phyloP scores from a whole-genome alignment of 495 filamentous ascomycete genomes.

The Neurospora pannonica region DNA sequence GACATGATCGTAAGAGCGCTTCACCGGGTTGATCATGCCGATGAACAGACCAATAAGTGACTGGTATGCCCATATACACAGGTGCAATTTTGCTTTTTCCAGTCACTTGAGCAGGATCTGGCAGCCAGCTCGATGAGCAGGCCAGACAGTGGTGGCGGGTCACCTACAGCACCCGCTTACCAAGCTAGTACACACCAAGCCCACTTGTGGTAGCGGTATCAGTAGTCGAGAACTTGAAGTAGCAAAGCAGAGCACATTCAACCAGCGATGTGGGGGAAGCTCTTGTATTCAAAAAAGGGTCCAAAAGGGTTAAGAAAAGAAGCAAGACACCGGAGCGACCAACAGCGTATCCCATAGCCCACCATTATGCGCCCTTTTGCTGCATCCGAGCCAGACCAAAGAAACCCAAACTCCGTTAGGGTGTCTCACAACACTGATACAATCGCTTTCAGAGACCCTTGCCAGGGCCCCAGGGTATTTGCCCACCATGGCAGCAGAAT shows the following conservation, averaged over 20 bases:
- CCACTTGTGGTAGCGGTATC: not conserved
- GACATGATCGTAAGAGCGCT: not conserved
- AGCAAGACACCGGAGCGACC: not conserved
- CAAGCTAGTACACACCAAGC: not conserved
- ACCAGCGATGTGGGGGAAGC: not conserved
- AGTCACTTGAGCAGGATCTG: not conserved
- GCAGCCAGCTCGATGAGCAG: not conserved
- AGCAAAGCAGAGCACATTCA: not conserved
- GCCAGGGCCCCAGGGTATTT: not conserved
- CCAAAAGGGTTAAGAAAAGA: not conserved
- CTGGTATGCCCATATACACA: not conserved
- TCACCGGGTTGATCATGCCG: not conserved
- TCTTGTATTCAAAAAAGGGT: not conserved
- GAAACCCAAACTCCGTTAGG: not conserved
- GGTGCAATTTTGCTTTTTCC: not conserved
- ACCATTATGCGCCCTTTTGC: not conserved
- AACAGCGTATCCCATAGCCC: not conserved
- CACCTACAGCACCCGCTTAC: not conserved
- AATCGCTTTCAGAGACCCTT: not conserved
- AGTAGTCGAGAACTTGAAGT: not conserved
- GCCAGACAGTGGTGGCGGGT: not conserved
- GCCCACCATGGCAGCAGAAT: not conserved
- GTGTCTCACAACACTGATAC: not conserved
- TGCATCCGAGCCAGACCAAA: not conserved
- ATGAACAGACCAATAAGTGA: not conserved